These are phyloP conservation scores for Solanum sejunctum DNA, from an alignment of 257 asterid species.

Conservation along the genomic window DNA sequence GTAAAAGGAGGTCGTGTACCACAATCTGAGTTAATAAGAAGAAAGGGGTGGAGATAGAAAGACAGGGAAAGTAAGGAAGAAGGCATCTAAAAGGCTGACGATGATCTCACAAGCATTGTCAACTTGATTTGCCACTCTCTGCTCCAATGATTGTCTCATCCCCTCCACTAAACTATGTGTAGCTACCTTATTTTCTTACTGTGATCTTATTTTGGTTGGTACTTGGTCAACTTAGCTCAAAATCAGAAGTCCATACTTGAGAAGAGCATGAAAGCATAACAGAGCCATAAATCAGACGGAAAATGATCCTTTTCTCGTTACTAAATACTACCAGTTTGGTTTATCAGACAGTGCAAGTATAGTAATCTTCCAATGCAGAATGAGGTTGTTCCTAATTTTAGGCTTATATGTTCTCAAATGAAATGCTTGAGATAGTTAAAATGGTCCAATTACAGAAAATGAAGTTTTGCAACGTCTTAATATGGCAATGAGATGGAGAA, in stretches of 20 bases:
- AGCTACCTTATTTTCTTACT: neutral
- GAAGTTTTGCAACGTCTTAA: neutral
- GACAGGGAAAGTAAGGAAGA: neutral
- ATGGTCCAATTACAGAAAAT: neutral
- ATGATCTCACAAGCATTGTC: neutral
- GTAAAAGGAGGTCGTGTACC: neutral
- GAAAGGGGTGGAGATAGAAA: neutral
- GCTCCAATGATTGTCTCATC: neutral
- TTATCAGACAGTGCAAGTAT: neutral
- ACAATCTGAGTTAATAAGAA: neutral
- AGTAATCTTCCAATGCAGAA: neutral
- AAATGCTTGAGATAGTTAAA: neutral
- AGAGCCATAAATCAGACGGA: neutral
- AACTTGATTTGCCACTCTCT: neutral
- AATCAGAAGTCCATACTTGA: neutral
- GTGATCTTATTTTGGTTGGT: neutral
- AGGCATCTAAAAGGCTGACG: neutral
- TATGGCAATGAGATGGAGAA: neutral
- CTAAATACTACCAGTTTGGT: neutral
- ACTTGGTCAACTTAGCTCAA: neutral
- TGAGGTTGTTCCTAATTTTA: neutral
- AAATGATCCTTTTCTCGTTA: neutral
- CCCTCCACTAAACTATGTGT: neutral
- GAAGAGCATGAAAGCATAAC: neutral
- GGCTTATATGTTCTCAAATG: neutral